Percentiles rank a stretch among this genome's conserved stretches.
phyloP scores from a whole-genome alignment of 768 basidiomycete genomes.

The Russula sp. region DNA sequence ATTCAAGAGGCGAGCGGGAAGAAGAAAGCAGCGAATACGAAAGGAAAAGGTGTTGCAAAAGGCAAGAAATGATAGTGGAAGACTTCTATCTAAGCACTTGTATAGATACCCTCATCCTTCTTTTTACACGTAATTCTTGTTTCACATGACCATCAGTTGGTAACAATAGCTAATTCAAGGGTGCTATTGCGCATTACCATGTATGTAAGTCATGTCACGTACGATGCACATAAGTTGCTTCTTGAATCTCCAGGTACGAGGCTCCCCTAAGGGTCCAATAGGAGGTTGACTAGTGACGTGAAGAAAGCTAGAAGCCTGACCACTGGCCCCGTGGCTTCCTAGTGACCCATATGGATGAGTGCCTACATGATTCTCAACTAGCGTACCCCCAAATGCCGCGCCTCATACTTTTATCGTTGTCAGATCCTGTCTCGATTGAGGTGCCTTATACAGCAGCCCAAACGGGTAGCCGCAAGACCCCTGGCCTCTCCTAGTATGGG shows the following conservation, averaged over 20 bases:
- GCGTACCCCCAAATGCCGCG: not conserved
- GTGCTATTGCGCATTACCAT: not conserved
- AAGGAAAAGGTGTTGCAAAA: slow-evolving; percentile 16
- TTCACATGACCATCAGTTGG: not conserved
- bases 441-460: not conserved
- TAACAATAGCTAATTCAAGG: slow-evolving; percentile 5
- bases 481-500: not conserved
- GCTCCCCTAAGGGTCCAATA: not conserved
- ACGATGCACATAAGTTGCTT: slow-evolving; percentile 1
- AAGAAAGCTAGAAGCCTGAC: not conserved
- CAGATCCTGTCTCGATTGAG: slow-evolving; percentile 3
- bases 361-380: not conserved
- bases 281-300: not conserved
- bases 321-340: not conserved
- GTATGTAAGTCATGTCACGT: slow-evolving; percentile 12
- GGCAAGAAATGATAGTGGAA: slow-evolving; percentile 14
- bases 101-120: not conserved
- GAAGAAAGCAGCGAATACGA: slow-evolving; percentile 11
- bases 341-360: not conserved
- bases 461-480: not conserved
- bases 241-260: slow-evolving; percentile 1
- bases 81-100: not conserved
- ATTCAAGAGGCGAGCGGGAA: slow-evolving; percentile 25
- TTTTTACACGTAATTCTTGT: slow-evolving; percentile 4
- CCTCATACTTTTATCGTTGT: not conserved